Evolutionary conservation across 2,329 filamentous ascomycete species (phyloP), one percentile per base, ranked within the genome.

Genomic region (Cladosporium colombiae): DNA sequence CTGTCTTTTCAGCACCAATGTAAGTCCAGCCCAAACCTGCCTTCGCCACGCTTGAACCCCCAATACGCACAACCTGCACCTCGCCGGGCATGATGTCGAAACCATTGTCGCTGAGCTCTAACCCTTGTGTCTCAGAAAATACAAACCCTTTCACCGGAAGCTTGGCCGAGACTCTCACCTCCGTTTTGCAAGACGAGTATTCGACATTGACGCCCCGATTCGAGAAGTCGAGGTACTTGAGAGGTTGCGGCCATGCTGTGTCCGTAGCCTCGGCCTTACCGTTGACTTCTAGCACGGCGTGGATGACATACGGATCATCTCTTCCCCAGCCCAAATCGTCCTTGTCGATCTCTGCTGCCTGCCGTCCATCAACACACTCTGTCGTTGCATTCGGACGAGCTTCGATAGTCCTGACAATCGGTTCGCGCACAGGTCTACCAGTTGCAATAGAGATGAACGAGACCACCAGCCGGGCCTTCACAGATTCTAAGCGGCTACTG

Each of bases 111-210:
- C 81, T 80, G 21, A 86, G 74, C 13, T 81, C 77, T 50, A 86
- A 80, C 13, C 83, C 84, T 62, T 84, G 81, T 62, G 82, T 75
- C 71, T 87, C 85, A 72, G 87, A 85, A 69, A 86, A 86, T 4
- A 87, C 85, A n/a, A 87, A 74, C 18, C 85, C 85, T 69, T 87
- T 87, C 3, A 85, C 84, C 2, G 85, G 84, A 74, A 81, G 83
- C 57, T 77, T 71, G 8, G 82, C 80, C 68, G 73, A 81, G 69
- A 86, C 78, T 31, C 76, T 70, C 37, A 85, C 79, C 46, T 76
- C 78, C 40, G 77, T 74, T 23, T 78, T 78, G 29, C 75, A 58
- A 37, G 66, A 57, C n/a, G 62, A 31, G 25, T 53, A 53, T 27
- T 53, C 65, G 11, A 85, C 79, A 60, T 82, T 74, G 1, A 87